Base-by-base conservation (phyloP, 805 yeast genomes). In the Isabelozyma gotoi region DNA sequence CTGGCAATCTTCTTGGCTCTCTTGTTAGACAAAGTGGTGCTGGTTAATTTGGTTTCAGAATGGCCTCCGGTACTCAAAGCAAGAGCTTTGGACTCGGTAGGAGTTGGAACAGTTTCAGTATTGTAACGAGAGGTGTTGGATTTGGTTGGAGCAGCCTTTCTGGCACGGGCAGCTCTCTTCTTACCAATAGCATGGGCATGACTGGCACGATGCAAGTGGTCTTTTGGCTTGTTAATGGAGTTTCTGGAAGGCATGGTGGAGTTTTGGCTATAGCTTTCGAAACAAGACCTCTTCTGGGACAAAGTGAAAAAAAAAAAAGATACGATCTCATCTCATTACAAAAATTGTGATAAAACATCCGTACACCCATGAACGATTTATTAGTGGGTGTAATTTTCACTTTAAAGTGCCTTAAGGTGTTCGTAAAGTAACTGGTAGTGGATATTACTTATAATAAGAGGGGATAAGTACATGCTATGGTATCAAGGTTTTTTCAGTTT, bases 171-270 rank as follows among this genome's bases (percentile, higher is more conserved):
- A 14, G 82, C 72, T 64, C 88, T 74, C 59, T 77, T 82, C 55
- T 71, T 74, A 18, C 80, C 77, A 21, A 81, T 63, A 33, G 76
- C 57, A 27, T 71, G 62, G 36, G 77, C 73, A 62, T 78, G 83
- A 40, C 73, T 72, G 46, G 74, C 73, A 42, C 80, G 68, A 49
- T 65, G 69, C 32, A 80, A 64, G 48, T 77, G 76, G 52, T 77
- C 78, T 61, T 83, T 84, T 38, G 94, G 96, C 65, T 83, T 87
- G 65, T 89, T 90, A 51, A 88, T 74, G 36, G 89, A 80, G 73
- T 87, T 88, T 67, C 78, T 85, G 14, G 90, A 83, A 27, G 96
- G 94, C 96, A 88, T 88, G 16, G 36, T 50, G 18, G 12, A n/a
- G n/a, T n/a, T 34, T 34, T 19, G 29, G 12, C 3, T 5, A 24